Evolutionary conservation across 169 alveolate genomes (phyloP).

Genomic region (Theileria orientalis): DNA sequence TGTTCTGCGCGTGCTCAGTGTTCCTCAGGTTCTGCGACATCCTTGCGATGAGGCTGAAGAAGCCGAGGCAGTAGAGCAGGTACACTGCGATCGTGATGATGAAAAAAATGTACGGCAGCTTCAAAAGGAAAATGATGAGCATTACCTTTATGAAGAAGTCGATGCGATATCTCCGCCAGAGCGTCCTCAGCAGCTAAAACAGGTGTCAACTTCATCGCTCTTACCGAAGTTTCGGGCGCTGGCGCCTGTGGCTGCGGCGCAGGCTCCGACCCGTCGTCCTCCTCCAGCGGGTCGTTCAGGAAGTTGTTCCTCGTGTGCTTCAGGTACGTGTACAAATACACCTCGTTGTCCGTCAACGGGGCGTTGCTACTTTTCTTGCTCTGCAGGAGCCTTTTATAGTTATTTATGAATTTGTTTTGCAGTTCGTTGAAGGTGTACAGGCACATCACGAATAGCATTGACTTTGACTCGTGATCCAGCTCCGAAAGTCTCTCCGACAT

Average conservation of each 20-base stretch:
- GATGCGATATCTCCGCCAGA: slow-evolving; percentile 27
- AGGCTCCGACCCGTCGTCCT: not conserved
- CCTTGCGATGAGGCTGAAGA: not conserved
- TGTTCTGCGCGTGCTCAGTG: not conserved
- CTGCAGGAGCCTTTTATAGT: slow-evolving; percentile 32
- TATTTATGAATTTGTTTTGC: slow-evolving; percentile 52
- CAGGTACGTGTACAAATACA: not conserved
- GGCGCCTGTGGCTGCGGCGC: not conserved
- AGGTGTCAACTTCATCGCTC: not conserved
- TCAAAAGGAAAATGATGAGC: slow-evolving; percentile 42
- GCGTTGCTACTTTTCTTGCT: not conserved
- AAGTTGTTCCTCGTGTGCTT: not conserved
- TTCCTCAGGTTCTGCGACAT: slow-evolving; percentile 4
- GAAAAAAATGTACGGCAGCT: slow-evolving; percentile 45
- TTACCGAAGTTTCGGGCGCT: slow-evolving; percentile 10
- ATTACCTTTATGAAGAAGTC: slow-evolving; percentile 44
- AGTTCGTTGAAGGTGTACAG: slow-evolving; percentile 38
- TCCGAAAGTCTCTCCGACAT: slow-evolving; percentile 16
- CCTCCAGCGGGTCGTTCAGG: slow-evolving; percentile 1
- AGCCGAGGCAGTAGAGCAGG: slow-evolving; percentile 16
- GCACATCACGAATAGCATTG: slow-evolving; percentile 42
- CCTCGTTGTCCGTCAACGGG: not conserved
- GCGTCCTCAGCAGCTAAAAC: slow-evolving; percentile 11
- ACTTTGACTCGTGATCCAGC: slow-evolving; percentile 31
- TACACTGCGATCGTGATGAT: slow-evolving; percentile 19